A percentile compares a stretch with the other conserved stretches of the same genome.
These are phyloP conservation scores for Xylaria telfairii DNA, from an alignment of 495 filamentous ascomycete species.

Conservation along the genomic window DNA sequence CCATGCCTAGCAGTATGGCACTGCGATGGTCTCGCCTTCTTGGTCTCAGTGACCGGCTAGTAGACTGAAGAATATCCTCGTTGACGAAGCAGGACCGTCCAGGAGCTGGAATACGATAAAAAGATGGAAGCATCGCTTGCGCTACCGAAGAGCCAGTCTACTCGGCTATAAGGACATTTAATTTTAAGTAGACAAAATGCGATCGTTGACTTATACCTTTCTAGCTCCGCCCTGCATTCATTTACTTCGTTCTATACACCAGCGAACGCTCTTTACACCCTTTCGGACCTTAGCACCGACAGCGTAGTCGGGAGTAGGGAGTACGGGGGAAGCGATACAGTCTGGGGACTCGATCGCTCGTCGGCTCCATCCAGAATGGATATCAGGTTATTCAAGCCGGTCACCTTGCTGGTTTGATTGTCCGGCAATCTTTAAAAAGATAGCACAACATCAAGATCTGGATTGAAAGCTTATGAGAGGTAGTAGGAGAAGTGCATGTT, in stretches of 20 bases:
- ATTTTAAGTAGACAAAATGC: conserved; percentile 11
- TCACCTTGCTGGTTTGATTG: conserved; percentile 1
- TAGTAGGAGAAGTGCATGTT: neutral
- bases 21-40: conserved; percentile 7
- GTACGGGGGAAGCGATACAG: conserved; percentile 1
- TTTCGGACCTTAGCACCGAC: conserved; percentile 12
- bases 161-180: conserved; percentile 8
- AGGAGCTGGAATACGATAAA: conserved; percentile 7
- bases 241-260: neutral
- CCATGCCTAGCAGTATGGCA: conserved; percentile 14
- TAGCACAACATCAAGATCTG: conserved; percentile 16
- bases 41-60: conserved; percentile 1
- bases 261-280: conserved; percentile 3
- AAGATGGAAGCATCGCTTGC: conserved; percentile 3
- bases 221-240: conserved; percentile 13
- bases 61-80: conserved; percentile 17
- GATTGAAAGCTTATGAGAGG: neutral
- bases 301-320: neutral
- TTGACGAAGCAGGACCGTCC: conserved; percentile 14
- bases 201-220: conserved; percentile 16
- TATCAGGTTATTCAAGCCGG: neutral
- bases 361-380: conserved; percentile 17
- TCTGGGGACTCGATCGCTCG: conserved; percentile 17
- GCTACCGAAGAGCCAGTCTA: neutral
- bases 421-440: conserved; percentile 12